A percentile compares a stretch with the other conserved stretches of the same genome.
Conservation (phyloP, 768 basidiomycete species). For the Plicaturopsis crispa region DNA sequence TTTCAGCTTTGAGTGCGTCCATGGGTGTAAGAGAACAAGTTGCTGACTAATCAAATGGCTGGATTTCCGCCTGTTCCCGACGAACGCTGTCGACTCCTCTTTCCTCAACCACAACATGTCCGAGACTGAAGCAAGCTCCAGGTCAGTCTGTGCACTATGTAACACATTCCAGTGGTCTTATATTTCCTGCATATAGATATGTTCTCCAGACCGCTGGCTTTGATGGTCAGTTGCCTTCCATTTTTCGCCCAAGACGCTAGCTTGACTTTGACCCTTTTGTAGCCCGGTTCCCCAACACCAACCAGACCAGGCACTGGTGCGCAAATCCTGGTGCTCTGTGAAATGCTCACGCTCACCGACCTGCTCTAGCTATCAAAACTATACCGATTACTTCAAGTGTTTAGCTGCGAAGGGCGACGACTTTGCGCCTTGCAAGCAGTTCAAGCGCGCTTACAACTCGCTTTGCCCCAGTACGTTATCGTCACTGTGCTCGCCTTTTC, state of each 20-base stretch:
- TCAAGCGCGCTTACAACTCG: constrained; percentile 92
- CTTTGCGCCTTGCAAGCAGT: constrained; percentile 97
- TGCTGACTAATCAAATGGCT: constrained; percentile 29
- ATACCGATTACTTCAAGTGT: constrained; percentile 98
- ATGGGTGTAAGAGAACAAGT: constrained; percentile 33
- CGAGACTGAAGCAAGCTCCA: constrained; percentile 39
- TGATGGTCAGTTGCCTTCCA: constrained; percentile 50
- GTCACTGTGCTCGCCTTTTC: constrained; percentile 4
- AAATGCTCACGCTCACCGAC: not conserved
- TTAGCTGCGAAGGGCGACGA: constrained; percentile 96
- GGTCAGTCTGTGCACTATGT: constrained; percentile 34
- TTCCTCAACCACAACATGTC: constrained; percentile 45
- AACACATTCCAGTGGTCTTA: too few relatives aligned
- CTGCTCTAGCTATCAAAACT: constrained; percentile 80
- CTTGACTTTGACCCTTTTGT: constrained; percentile 5
- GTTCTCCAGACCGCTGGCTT: constrained; percentile 93
- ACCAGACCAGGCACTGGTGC: constrained; percentile 96
- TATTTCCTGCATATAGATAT: constrained; percentile 55
- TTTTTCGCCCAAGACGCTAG: constrained; percentile 1
- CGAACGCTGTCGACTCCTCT: constrained; percentile 31
- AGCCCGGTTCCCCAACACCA: constrained; percentile 87
- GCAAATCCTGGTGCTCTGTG: constrained; percentile 12
- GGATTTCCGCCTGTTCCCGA: constrained; percentile 15
- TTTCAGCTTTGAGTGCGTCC: constrained; percentile 88
- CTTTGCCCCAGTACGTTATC: constrained; percentile 88